Percentiles rank a stretch among this genome's conserved stretches.
Conservation (phyloP, 1,284 basidiomycete genomes). For the Pseudozyma thailandica region DNA sequence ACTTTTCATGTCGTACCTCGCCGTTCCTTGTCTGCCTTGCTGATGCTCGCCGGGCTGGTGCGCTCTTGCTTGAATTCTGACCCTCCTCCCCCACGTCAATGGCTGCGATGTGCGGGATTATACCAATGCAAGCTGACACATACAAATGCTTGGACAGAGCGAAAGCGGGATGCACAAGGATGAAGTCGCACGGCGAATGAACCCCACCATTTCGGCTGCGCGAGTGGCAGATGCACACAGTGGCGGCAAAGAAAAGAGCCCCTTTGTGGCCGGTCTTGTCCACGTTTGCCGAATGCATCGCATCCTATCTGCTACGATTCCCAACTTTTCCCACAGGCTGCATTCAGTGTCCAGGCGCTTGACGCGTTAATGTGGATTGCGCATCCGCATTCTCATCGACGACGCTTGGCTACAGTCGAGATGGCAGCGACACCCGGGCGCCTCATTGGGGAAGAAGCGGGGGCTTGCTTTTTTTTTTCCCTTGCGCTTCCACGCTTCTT, state of each 20-base stretch:
- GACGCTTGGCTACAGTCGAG: conserved; percentile 19
- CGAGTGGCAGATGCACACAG: too few relatives aligned
- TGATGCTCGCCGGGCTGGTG: conserved; percentile 7
- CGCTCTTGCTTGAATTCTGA: neutral
- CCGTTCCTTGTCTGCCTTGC: neutral
- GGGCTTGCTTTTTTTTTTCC: neutral
- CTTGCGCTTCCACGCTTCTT: neutral
- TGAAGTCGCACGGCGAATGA: conserved; percentile 16
- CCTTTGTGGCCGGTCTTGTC: conserved; percentile 28
- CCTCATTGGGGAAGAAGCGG: too few relatives aligned
- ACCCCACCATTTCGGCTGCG: conserved; percentile 12
- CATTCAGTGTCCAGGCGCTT: conserved; percentile 19
- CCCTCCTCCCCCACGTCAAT: conserved; percentile 1
- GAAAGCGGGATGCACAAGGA: neutral
- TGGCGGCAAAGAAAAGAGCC: conserved; percentile 4
- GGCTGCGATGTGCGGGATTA: neutral
- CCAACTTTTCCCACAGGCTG: conserved; percentile 4
- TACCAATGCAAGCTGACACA: neutral
- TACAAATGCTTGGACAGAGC: neutral
- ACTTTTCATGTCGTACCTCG: neutral
- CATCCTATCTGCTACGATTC: too few relatives aligned
- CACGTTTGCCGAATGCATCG: conserved; percentile 6
- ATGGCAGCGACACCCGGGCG: neutral
- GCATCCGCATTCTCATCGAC: neutral
- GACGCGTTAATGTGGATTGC: conserved; percentile 15